Evolutionary conservation across 345 rosid genomes (phyloP).

Genomic region (Orychophragmus violaceus): DNA sequence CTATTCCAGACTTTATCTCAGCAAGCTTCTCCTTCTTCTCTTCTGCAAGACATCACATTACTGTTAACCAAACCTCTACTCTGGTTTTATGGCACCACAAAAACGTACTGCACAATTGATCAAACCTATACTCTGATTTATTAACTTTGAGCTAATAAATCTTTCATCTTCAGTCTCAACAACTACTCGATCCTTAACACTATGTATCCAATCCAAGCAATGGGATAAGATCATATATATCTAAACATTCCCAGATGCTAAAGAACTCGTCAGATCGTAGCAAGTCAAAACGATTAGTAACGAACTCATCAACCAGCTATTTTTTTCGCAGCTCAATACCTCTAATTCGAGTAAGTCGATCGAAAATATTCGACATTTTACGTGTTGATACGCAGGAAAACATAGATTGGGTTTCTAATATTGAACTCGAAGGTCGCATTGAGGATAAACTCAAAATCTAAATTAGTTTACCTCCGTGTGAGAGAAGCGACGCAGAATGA

Average conservation of each 20-base stretch:
- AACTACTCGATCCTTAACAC: not conserved
- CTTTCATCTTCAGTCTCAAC: not conserved
- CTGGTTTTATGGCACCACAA: not conserved
- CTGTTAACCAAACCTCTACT: not conserved
- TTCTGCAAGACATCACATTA: slow-evolving; percentile 36
- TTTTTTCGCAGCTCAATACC: no score
- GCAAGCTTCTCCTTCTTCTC: slow-evolving; percentile 13
- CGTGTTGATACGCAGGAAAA: no score
- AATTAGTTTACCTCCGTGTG: slow-evolving; percentile 40
- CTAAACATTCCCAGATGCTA: not conserved
- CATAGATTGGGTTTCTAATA: not conserved
- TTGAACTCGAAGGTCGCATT: not conserved
- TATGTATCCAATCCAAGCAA: not conserved
- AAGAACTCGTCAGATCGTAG: not conserved
- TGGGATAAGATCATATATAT: not conserved
- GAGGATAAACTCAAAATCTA: not conserved
- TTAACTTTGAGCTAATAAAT: not conserved
- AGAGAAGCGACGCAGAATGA: slow-evolving; percentile 47
- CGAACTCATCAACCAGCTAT: no score
- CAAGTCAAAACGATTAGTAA: not conserved
- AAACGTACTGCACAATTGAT: no score
- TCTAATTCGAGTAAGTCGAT: no score
- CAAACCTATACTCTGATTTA: not conserved
- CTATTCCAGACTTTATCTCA: slow-evolving; percentile 68
- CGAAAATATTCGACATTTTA: no score